Evolutionary conservation across 768 basidiomycete genomes (phyloP).

Genomic region (Cystoderma amianthinum): DNA sequence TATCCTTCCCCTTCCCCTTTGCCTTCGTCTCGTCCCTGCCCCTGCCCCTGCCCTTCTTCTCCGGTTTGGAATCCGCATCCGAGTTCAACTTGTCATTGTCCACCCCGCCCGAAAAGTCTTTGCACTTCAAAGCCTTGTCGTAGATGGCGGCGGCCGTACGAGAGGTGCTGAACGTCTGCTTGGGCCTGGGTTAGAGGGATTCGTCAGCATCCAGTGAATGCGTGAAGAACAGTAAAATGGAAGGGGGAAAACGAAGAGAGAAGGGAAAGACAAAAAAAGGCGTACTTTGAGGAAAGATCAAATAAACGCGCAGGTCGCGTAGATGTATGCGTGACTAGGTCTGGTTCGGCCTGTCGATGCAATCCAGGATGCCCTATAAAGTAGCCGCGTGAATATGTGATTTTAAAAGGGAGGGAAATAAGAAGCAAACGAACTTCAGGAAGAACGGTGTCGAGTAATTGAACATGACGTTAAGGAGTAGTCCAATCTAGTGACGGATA

Average conservation of each 20-base stretch:
- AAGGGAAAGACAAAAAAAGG: too few relatives aligned
- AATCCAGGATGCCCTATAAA: slow-evolving; percentile 66
- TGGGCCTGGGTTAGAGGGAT: slow-evolving; percentile 31
- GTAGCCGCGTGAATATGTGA: slow-evolving; percentile 22
- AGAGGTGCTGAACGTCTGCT: slow-evolving; percentile 70
- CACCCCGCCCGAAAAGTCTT: slow-evolving; percentile 76
- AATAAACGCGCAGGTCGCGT: slow-evolving; percentile 68
- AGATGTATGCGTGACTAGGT: slow-evolving; percentile 64
- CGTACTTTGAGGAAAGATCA: slow-evolving; percentile 52
- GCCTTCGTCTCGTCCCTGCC: slow-evolving; percentile 22
- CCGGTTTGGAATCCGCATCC: slow-evolving; percentile 17
- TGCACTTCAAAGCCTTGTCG: slow-evolving; percentile 79
- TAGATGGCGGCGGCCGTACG: slow-evolving; percentile 78
- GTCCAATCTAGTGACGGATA: slow-evolving; percentile 47
- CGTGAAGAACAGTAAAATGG: too few relatives aligned
- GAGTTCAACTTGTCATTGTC: slow-evolving; percentile 35
- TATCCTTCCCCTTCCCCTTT: slow-evolving; percentile 28
- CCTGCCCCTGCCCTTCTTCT: too few relatives aligned
- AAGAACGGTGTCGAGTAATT: slow-evolving; percentile 84
- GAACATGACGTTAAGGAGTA: slow-evolving; percentile 64
- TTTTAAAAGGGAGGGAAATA: not conserved
- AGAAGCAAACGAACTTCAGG: slow-evolving; percentile 51
- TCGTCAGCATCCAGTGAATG: not conserved
- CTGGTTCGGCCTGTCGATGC: slow-evolving; percentile 35
- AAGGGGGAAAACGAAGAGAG: too few relatives aligned